Conservation (phyloP, 2,329 filamentous ascomycete genomes). For the Aspergillus intermedius region DNA sequence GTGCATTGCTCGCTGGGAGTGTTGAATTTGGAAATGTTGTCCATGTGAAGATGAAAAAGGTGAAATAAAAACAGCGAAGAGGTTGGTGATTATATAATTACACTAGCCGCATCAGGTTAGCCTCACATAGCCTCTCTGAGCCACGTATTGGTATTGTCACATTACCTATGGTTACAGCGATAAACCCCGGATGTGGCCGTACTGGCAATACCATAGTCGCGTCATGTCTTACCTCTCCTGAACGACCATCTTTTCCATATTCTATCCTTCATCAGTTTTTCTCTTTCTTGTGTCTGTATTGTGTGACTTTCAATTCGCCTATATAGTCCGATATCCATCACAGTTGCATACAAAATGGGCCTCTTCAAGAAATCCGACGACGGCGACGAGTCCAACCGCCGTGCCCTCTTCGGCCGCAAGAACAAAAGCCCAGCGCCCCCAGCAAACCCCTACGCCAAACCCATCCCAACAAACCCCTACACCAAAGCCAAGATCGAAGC, state of each 20-base stretch:
- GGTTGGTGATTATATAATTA: not conserved
- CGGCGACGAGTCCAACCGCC: conserved; percentile 48
- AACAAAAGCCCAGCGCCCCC: conserved; percentile 47
- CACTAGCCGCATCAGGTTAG: not conserved
- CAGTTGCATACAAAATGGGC: conserved; percentile 18
- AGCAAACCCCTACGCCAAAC: conserved; percentile 53
- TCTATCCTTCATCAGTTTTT: conserved; percentile 3
- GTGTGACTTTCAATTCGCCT: conserved; percentile 5
- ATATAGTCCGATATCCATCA: not conserved
- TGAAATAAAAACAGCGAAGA: not conserved
- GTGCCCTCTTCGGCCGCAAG: conserved; percentile 55
- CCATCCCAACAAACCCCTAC: conserved; percentile 50
- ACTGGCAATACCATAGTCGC: conserved; percentile 8
- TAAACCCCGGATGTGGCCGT: conserved; percentile 3
- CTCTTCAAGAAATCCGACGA: conserved; percentile 50
- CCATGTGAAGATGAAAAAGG: not conserved
- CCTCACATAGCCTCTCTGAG: not conserved
- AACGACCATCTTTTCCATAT: conserved; percentile 8
- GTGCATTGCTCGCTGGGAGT: not conserved
- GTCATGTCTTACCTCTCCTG: conserved; percentile 19
- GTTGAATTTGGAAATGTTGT: no score
- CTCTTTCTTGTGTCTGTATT: conserved; percentile 4
- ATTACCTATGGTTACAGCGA: not conserved
- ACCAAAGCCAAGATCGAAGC: conserved; percentile 43
- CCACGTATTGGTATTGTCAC: not conserved